Evolutionary conservation across 495 filamentous ascomycete species (phyloP).

Genomic region (Aspergillus diversus): DNA sequence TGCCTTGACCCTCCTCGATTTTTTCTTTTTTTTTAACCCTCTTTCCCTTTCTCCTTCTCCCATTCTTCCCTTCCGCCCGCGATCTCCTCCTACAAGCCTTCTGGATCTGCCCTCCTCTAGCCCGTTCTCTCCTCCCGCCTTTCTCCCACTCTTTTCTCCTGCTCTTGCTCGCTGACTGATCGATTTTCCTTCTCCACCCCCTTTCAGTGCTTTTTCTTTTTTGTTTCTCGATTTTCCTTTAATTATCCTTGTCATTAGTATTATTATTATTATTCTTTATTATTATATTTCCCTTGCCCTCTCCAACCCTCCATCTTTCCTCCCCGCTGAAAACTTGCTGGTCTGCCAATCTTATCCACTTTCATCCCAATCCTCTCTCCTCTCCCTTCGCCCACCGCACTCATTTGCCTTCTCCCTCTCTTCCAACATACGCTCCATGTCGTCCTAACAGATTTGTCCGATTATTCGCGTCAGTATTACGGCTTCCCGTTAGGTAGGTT

Average conservation of each 20-base stretch:
- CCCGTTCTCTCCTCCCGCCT: not conserved
- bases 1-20: not conserved
- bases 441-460: slow-evolving; percentile 40
- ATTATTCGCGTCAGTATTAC: slow-evolving; percentile 47
- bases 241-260: slow-evolving; percentile 2
- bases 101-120: not conserved
- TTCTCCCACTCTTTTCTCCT: slow-evolving; percentile 2
- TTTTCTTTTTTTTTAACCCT: slow-evolving; percentile 12
- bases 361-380: slow-evolving; percentile 8
- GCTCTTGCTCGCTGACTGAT: slow-evolving; percentile 17
- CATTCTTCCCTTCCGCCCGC: not conserved
- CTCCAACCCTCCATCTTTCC: not conserved
- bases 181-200: slow-evolving; percentile 6
- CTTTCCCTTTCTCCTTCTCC: slow-evolving; percentile 5
- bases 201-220: slow-evolving; percentile 2
- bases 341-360: slow-evolving; percentile 16
- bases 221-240: slow-evolving; percentile 4
- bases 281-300: not conserved
- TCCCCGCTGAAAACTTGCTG: not conserved
- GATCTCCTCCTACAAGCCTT: not conserved
- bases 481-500: slow-evolving; percentile 37
- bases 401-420: slow-evolving; percentile 6
- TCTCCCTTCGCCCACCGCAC: slow-evolving; percentile 25
- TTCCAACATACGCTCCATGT: slow-evolving; percentile 39
- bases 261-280: slow-evolving; percentile 8